A percentile compares a stretch with the other conserved stretches of the same genome.
phyloP scores from a whole-genome alignment of 2,329 filamentous ascomycete genomes.

The Xylariaceae sp. region DNA sequence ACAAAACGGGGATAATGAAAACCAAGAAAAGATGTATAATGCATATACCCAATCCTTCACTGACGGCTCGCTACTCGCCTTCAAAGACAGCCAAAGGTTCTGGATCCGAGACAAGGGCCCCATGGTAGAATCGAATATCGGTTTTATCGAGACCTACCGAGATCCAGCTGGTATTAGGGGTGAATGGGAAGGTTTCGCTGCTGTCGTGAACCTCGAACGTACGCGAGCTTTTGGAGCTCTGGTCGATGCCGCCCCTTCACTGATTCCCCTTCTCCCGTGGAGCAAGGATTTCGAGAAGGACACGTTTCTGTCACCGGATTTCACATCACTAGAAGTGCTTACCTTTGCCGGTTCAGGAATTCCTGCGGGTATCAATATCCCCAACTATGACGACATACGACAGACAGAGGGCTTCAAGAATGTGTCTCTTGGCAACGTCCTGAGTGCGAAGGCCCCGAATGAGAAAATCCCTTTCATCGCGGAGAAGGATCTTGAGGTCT shows the following conservation, averaged over 20 bases:
- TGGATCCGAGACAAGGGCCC: slow-evolving; percentile 87
- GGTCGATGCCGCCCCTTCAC: slow-evolving; percentile 77
- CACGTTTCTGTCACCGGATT: slow-evolving; percentile 92
- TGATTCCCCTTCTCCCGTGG: slow-evolving; percentile 94
- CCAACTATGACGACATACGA: slow-evolving; percentile 55
- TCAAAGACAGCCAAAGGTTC: slow-evolving; percentile 79
- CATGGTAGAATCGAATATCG: slow-evolving; percentile 79
- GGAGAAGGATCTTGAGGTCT: slow-evolving; percentile 77
- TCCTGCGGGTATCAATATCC: slow-evolving; percentile 70
- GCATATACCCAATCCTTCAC: slow-evolving; percentile 79
- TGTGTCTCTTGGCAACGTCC: slow-evolving; percentile 89
- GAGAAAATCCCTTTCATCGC: slow-evolving; percentile 92
- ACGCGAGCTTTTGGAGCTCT: slow-evolving; percentile 87
- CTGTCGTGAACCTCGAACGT: slow-evolving; percentile 86
- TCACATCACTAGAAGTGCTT: slow-evolving; percentile 90
- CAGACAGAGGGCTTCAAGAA: slow-evolving; percentile 91
- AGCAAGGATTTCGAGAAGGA: slow-evolving; percentile 90
- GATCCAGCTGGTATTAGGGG: slow-evolving; percentile 81
- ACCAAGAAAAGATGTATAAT: slow-evolving; percentile 60
- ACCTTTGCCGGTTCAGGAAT: slow-evolving; percentile 76
- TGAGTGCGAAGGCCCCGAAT: slow-evolving; percentile 88
- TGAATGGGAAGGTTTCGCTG: slow-evolving; percentile 86
- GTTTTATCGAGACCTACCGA: slow-evolving; percentile 85
- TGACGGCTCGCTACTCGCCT: slow-evolving; percentile 74
- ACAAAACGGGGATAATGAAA: slow-evolving; percentile 74